Evolutionary conservation across 805 yeast species (phyloP).

Genomic region (Starmerella sirachaensis): DNA sequence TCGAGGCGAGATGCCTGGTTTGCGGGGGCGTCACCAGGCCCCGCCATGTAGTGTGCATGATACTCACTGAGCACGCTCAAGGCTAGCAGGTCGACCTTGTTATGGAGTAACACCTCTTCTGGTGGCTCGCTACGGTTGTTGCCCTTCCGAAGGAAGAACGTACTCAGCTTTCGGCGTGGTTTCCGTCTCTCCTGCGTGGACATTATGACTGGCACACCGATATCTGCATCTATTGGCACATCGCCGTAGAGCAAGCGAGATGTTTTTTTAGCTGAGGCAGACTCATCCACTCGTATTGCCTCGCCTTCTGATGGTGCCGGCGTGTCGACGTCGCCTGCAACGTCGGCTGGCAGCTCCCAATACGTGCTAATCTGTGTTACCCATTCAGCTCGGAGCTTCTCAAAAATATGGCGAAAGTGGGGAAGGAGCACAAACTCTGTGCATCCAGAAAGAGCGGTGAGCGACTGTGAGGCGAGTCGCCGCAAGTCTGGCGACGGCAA

Average conservation of each 20-base stretch:
- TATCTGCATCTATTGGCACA: constrained; percentile 20
- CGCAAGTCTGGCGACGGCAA: constrained; percentile 41
- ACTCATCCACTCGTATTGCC: constrained; percentile 3
- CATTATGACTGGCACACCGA: constrained; percentile 19
- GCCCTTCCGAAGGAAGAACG: constrained; percentile 4
- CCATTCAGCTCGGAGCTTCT: constrained; percentile 43
- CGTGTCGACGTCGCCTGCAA: constrained; percentile 17
- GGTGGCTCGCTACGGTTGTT: not conserved
- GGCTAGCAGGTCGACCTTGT: constrained; percentile 26
- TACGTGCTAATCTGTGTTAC: constrained; percentile 29
- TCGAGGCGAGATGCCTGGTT: too few relatives aligned
- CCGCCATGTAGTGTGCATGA: constrained; percentile 7
- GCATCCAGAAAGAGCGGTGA: constrained; percentile 21
- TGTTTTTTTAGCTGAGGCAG: not conserved
- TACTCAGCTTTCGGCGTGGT: constrained; percentile 10
- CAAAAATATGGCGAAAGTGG: constrained; percentile 30
- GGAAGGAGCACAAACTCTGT: constrained; percentile 21
- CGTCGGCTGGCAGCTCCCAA: constrained; percentile 24
- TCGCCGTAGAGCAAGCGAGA: constrained; percentile 23
- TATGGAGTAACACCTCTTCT: constrained; percentile 17
- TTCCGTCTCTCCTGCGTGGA: constrained; percentile 16
- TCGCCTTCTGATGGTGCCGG: constrained; percentile 29
- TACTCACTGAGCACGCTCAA: constrained; percentile 26
- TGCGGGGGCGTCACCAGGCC: too few relatives aligned
- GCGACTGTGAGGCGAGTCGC: constrained; percentile 10